A percentile compares a stretch with the other conserved stretches of the same genome.
phyloP scores from a whole-genome alignment of 306 rosid genomes.

The Hippophae gyantsensis region DNA sequence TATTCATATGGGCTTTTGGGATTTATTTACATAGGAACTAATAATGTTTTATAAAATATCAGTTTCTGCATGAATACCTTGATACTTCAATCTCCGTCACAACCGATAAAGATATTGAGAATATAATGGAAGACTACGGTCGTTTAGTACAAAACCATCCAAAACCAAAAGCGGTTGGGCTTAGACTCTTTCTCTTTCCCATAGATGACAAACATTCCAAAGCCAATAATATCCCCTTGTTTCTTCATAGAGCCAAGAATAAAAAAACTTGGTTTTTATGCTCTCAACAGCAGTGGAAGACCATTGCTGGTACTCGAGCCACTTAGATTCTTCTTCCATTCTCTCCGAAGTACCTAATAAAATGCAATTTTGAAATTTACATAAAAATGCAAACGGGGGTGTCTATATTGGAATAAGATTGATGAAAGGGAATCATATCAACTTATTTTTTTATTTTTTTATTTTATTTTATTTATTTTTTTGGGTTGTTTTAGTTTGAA shows the following conservation, averaged over 20 bases:
- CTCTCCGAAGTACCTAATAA: constrained; percentile 61
- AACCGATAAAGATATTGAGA: constrained; percentile 89
- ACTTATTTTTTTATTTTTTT: too few relatives aligned
- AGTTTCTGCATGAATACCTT: constrained; percentile 88
- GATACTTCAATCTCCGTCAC: constrained; percentile 83
- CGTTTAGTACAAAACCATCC: constrained; percentile 51
- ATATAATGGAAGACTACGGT: constrained; percentile 94
- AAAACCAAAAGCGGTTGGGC: constrained; percentile 63
- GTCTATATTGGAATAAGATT: too few relatives aligned
- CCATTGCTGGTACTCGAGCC: constrained; percentile 41
- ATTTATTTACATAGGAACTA: constrained; percentile 36
- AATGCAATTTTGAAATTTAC: too few relatives aligned
- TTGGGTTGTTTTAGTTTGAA: too few relatives aligned
- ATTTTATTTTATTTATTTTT: too few relatives aligned
- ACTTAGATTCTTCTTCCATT: constrained; percentile 80
- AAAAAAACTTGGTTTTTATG: constrained; percentile 87
- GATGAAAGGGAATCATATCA: too few relatives aligned
- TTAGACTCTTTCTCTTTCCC: constrained; percentile 65
- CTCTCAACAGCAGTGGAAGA: constrained; percentile 51
- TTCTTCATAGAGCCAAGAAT: constrained; percentile 62
- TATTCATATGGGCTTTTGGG: neutral
- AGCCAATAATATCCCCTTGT: constrained; percentile 61
- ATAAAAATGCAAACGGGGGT: too few relatives aligned
- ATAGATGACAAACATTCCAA: constrained; percentile 35
- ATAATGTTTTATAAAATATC: constrained; percentile 62